These are phyloP conservation scores for Sclerotinia subarctica DNA, from an alignment of 2,329 filamentous ascomycete genomes.

Conservation along the genomic window DNA sequence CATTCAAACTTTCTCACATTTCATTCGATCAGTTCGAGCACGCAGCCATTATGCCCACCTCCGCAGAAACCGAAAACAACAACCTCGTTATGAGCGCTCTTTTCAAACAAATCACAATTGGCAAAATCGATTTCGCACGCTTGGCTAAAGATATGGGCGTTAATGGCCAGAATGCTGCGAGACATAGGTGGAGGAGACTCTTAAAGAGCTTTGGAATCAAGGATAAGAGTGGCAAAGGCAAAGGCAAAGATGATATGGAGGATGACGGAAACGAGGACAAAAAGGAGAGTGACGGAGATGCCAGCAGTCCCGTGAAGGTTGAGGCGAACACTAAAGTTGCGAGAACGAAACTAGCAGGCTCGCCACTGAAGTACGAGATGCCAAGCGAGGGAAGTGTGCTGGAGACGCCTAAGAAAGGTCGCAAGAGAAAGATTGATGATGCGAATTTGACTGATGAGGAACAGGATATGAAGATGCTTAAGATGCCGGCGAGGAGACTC, in stretches of 20 bases:
- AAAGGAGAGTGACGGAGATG: neutral
- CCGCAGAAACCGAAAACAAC: neutral
- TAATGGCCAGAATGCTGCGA: neutral
- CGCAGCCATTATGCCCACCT: neutral
- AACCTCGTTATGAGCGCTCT: neutral
- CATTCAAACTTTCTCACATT: neutral
- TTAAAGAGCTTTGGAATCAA: neutral
- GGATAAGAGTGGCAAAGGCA: neutral
- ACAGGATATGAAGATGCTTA: neutral
- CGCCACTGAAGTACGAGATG: neutral
- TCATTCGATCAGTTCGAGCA: neutral
- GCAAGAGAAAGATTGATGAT: constrained; percentile 10
- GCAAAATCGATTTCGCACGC: neutral
- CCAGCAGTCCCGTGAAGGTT: neutral
- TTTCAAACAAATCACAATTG: neutral
- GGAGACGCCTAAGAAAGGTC: neutral
- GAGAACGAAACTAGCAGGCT: neutral
- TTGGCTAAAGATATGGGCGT: neutral
- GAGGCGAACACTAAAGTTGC: constrained; percentile 2
- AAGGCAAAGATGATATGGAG: neutral
- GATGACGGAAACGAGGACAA: too few relatives aligned
- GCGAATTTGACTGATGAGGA: neutral
- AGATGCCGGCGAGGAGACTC: neutral
- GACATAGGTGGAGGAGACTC: neutral
- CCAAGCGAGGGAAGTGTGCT: neutral